A percentile compares a stretch with the other conserved stretches of the same genome.
Evolutionary conservation across 2,329 filamentous ascomycete genomes (phyloP).

Genomic region (Sphaerulina vaccinii): DNA sequence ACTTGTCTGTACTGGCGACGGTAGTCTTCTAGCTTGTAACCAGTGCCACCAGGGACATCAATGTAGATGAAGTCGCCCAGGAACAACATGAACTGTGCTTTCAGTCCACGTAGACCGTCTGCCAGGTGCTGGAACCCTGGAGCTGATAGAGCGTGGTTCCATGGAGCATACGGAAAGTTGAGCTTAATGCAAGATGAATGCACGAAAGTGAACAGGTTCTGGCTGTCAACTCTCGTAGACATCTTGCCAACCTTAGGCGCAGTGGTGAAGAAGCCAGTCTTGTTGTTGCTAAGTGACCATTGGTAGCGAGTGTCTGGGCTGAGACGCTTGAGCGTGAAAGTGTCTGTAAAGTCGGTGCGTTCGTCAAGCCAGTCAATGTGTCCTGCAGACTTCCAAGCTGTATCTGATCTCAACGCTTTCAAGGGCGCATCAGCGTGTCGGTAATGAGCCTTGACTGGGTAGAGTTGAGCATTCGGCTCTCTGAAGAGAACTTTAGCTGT

Average conservation of each 20-base stretch:
- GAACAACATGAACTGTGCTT: constrained; percentile 70
- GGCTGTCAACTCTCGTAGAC: constrained; percentile 51
- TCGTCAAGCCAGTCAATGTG: constrained; percentile 65
- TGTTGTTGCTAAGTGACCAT: constrained; percentile 83
- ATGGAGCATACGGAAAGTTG: constrained; percentile 81
- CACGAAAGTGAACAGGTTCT: constrained; percentile 81
- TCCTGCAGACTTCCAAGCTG: constrained; percentile 66
- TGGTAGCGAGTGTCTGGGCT: constrained; percentile 73
- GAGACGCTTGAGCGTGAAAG: constrained; percentile 66
- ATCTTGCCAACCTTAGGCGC: constrained; percentile 68
- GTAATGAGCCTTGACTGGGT: constrained; percentile 73
- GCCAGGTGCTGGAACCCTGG: constrained; percentile 77
- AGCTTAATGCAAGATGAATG: constrained; percentile 91
- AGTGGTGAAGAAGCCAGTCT: constrained; percentile 76
- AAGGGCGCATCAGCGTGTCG: constrained; percentile 39
- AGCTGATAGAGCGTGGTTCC: constrained; percentile 79
- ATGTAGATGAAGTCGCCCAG: constrained; percentile 87
- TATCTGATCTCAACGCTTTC: constrained; percentile 43
- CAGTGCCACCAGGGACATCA: constrained; percentile 81
- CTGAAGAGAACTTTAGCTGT: constrained; percentile 80
- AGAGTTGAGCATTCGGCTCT: constrained; percentile 71
- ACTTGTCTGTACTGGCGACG: constrained; percentile 89
- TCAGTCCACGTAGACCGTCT: constrained; percentile 66
- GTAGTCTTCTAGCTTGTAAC: constrained; percentile 71
- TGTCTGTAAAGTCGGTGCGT: constrained; percentile 77